Conservation (phyloP, 2,329 filamentous ascomycete genomes). For the Harringtonia lauricola region DNA sequence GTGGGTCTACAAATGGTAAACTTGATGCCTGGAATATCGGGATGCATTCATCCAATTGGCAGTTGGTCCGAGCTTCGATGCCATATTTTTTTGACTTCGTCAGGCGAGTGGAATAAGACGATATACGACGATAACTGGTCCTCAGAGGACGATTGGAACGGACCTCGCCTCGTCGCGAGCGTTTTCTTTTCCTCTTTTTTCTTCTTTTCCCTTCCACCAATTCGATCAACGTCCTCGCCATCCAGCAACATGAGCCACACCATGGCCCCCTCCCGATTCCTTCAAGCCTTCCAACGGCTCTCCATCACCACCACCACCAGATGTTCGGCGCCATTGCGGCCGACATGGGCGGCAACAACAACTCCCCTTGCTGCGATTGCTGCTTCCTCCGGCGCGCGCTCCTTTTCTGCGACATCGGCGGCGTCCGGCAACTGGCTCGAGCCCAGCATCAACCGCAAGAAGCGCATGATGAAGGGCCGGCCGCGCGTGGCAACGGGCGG, state of each 20-base stretch:
- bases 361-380: constrained; percentile 13
- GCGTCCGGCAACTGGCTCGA: constrained; percentile 66
- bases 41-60: background rate
- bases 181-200: background rate
- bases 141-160: too few species aligned
- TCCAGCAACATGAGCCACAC: constrained; percentile 31
- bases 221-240: background rate
- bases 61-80: background rate
- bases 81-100: background rate
- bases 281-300: constrained; percentile 41
- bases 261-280: constrained; percentile 23
- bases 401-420: constrained; percentile 61
- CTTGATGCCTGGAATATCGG: background rate
- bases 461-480: constrained; percentile 84
- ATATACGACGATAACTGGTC: too few species aligned
- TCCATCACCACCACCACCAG: constrained; percentile 25
- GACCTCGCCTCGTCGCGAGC: too few species aligned
- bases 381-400: constrained; percentile 27
- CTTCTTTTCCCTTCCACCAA: background rate
- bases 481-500: constrained; percentile 84
- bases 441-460: constrained; percentile 63
- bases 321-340: constrained; percentile 21
- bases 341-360: background rate
- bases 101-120: background rate
- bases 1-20: background rate